A percentile compares a stretch with the other conserved stretches of the same genome.
Conservation (phyloP, 2,329 filamentous ascomycete genomes). For the Corynespora cassiicola region DNA sequence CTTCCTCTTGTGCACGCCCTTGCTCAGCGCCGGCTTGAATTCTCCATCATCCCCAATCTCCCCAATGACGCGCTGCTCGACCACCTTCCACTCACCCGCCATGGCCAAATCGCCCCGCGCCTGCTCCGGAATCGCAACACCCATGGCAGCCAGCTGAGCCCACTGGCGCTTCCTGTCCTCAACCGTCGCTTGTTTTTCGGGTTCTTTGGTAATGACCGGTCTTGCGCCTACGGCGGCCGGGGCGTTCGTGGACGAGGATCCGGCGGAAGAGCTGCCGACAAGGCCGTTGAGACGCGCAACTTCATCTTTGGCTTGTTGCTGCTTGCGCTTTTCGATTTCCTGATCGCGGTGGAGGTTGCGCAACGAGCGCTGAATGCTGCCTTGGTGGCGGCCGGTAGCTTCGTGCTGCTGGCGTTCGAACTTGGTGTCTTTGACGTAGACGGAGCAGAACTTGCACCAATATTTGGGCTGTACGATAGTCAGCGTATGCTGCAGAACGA, state of each 20-base stretch:
- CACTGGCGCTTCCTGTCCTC: constrained; percentile 82
- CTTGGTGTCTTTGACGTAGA: constrained; percentile 89
- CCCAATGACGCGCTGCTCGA: constrained; percentile 56
- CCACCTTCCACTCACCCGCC: constrained; percentile 84
- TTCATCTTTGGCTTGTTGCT: constrained; percentile 82
- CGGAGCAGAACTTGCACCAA: constrained; percentile 97
- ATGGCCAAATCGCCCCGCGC: constrained; percentile 83
- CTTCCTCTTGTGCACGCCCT: constrained; percentile 69
- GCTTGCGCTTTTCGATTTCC: constrained; percentile 80
- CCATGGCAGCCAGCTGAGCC: constrained; percentile 85
- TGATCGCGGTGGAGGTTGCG: constrained; percentile 86
- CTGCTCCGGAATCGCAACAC: constrained; percentile 81
- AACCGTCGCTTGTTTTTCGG: constrained; percentile 57
- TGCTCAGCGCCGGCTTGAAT: constrained; percentile 52
- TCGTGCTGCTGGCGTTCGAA: constrained; percentile 91
- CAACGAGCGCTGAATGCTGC: constrained; percentile 84
- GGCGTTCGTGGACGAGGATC: constrained; percentile 38
- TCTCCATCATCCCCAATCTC: constrained; percentile 54
- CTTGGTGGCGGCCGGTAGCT: constrained; percentile 82
- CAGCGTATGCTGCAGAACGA: constrained; percentile 7
- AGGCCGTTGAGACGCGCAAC: constrained; percentile 85
- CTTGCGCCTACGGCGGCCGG: constrained; percentile 34
- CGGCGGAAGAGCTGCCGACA: constrained; percentile 60
- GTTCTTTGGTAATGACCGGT: constrained; percentile 35
- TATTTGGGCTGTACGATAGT: constrained; percentile 70